phyloP scores from a whole-genome alignment of 176 grass and related monocot genomes.

The Phyllostachys edulis region DNA sequence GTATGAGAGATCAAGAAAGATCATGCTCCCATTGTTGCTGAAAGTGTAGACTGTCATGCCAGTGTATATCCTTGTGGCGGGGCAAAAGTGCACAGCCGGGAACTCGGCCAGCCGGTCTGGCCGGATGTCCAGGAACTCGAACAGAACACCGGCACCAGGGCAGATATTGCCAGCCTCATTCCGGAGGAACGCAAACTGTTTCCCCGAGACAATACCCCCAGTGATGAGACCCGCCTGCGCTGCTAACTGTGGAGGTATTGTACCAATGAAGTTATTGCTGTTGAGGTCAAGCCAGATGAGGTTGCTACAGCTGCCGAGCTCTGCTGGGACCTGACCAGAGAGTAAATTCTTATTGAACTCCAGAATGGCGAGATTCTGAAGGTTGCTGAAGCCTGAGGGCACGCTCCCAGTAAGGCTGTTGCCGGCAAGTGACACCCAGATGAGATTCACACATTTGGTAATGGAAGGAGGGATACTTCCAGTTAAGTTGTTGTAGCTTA shows the following conservation, averaged over 20 bases:
- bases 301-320: slow-evolving; percentile 49
- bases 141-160: slow-evolving; percentile 57
- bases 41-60: slow-evolving; percentile 60
- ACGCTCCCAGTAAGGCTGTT: slow-evolving; percentile 43
- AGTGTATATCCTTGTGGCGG: slow-evolving; percentile 64
- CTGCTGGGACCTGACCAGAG: slow-evolving; percentile 38
- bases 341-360: slow-evolving; percentile 54
- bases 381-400: slow-evolving; percentile 30
- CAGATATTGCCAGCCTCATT: slow-evolving; percentile 61
- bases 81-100: slow-evolving; percentile 39
- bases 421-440: slow-evolving; percentile 59
- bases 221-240: slow-evolving; percentile 50
- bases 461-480: slow-evolving; percentile 51
- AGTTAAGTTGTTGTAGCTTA: slow-evolving; percentile 57
- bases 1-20: slow-evolving; percentile 66
- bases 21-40: slow-evolving; percentile 60
- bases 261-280: slow-evolving; percentile 41
- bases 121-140: slow-evolving; percentile 62
- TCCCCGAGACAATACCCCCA: slow-evolving; percentile 61
- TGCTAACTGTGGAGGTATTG: slow-evolving; percentile 44
- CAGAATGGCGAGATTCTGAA: slow-evolving; percentile 64
- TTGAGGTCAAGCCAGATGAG: slow-evolving; percentile 78
- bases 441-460: slow-evolving; percentile 47
- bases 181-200: slow-evolving; percentile 61
- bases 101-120: slow-evolving; percentile 51